Percentiles rank a stretch among this genome's conserved stretches.
These are phyloP conservation scores for Lentinula sp. DNA, from an alignment of 768 basidiomycete species.

Conservation along the genomic window DNA sequence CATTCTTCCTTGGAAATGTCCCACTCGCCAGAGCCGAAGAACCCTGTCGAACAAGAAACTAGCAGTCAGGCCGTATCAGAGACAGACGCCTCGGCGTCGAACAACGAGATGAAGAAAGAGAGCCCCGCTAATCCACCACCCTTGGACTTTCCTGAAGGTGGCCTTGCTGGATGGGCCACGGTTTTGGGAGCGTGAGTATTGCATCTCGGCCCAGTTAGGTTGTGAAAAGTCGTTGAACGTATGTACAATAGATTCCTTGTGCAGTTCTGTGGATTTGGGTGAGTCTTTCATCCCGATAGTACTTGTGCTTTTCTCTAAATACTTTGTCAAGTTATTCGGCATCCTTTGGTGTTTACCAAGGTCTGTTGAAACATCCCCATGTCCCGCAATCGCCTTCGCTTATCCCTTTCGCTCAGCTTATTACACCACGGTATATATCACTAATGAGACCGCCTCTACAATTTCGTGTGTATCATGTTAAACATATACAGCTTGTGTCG, in stretches of 20 bases:
- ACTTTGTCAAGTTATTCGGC: slow-evolving; percentile 23
- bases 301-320: not conserved
- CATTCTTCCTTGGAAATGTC: not conserved
- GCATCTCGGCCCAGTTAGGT: too few species aligned
- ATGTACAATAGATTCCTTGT: slow-evolving; percentile 23
- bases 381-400: not conserved
- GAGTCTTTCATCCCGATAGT: not conserved
- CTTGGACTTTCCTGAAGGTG: not conserved
- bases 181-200: not conserved
- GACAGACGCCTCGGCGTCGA: not conserved
- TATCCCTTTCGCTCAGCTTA: slow-evolving; percentile 23
- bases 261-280: slow-evolving; percentile 34
- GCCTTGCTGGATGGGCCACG: not conserved
- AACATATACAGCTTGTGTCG: not conserved
- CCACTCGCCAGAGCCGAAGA: not conserved
- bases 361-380: slow-evolving; percentile 9
- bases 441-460: slow-evolving; percentile 27
- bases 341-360: slow-evolving; percentile 40
- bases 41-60: not conserved
- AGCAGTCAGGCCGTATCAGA: not conserved
- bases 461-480: slow-evolving; percentile 27
- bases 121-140: not conserved
- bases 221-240: too few species aligned
- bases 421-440: slow-evolving; percentile 30
- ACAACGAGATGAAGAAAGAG: not conserved